These are phyloP conservation scores for Multifurca ochricompacta DNA, from an alignment of 768 basidiomycete genomes.

Conservation along the genomic window DNA sequence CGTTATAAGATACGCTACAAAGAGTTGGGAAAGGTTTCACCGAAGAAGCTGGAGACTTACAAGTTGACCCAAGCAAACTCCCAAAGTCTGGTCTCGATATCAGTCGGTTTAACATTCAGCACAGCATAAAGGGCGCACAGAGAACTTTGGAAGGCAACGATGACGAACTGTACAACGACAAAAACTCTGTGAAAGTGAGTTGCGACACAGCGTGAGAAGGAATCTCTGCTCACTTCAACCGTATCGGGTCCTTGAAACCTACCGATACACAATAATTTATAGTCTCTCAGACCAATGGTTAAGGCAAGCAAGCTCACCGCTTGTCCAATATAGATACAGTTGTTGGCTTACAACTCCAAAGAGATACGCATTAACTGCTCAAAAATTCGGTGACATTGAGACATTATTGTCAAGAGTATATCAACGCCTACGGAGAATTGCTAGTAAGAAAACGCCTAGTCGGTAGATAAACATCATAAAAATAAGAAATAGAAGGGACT, in stretches of 20 bases:
- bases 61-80: background rate
- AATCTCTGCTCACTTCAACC: background rate
- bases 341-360: constrained; percentile 2
- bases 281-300: background rate
- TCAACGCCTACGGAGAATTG: background rate
- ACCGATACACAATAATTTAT: background rate
- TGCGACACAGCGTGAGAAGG: background rate
- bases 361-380: background rate
- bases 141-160: background rate
- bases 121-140: background rate
- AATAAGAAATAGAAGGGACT: background rate
- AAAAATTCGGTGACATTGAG: background rate
- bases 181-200: background rate
- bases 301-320: background rate
- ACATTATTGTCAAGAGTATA: background rate
- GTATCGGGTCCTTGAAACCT: constrained; percentile 2
- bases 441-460: background rate
- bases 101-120: background rate
- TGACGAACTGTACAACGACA: background rate
- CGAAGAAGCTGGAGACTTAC: background rate
- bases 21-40: background rate
- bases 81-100: background rate
- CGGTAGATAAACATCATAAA: background rate
- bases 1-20: background rate
- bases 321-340: background rate